Conservation (phyloP, 257 asterid species). For the Eustoma russellianum region DNA sequence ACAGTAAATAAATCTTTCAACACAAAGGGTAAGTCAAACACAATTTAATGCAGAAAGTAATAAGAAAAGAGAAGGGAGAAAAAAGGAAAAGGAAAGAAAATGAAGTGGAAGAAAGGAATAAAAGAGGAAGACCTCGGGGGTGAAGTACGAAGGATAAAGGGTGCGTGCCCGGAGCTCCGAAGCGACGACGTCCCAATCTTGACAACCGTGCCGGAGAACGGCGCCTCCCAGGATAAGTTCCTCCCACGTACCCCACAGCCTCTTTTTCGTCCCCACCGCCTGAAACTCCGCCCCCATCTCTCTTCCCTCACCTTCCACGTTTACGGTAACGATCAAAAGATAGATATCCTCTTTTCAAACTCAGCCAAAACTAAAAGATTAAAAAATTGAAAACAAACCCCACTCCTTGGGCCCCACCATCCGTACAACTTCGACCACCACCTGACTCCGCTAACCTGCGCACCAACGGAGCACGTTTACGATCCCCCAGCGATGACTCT, state of each 20-base stretch:
- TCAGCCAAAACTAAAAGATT: no score
- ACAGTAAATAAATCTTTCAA: neutral
- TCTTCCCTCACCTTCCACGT: constrained; percentile 24
- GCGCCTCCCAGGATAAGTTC: constrained; percentile 81
- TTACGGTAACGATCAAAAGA: constrained; percentile 23
- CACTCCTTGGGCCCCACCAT: neutral
- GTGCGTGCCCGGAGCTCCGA: constrained; percentile 65
- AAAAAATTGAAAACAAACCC: no score
- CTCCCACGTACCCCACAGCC: constrained; percentile 87
- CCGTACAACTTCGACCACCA: neutral
- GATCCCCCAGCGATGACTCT: neutral
- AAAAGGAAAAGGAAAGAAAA: neutral
- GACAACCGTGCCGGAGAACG: constrained; percentile 49
- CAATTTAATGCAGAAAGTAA: neutral
- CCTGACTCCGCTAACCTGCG: constrained; percentile 7
- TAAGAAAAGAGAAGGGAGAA: no score
- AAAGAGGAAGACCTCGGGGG: constrained; percentile 42
- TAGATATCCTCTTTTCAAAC: neutral
- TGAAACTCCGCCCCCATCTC: constrained; percentile 29
- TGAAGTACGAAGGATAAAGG: constrained; percentile 36
- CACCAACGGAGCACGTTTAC: no score
- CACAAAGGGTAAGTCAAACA: neutral
- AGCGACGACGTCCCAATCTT: constrained; percentile 74
- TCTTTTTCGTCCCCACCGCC: constrained; percentile 27
- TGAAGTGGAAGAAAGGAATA: neutral